Base-by-base conservation (phyloP, 805 yeast species). In the Candida namnaoensis region DNA sequence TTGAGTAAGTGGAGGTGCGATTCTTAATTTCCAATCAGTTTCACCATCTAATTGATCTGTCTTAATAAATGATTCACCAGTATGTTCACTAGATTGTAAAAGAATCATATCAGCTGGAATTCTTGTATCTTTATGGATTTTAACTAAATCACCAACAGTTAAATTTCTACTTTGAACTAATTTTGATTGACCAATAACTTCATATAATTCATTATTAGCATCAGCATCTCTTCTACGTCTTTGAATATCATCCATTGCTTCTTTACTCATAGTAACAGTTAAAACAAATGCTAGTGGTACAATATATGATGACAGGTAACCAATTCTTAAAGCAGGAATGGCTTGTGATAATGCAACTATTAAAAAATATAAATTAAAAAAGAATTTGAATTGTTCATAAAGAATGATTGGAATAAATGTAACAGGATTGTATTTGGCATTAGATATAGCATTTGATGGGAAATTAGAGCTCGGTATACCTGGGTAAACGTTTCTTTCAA, bases 41-140 rank as follows among this genome's bases (percentile, higher is more conserved):
- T 93, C 99, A 57, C 99, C 99, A 61, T 93, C 99, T 39, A 93
- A 69, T 64, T 93, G 99, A 66, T 93, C 99, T 1, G 99, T 93
- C 53, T 95, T 85, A 48, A 93, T 86, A 54, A 95, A 93, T 2
- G 90, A 74, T 56, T 93, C 99, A 7, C 96, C 97, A 4, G 74
- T 70, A 3, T 70, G 57, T 56, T 87, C 96, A 43, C 88, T 80
- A 1, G 96, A 81, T 56, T 87, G 95, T 36, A 93, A 64, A 26
- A 93, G 62, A 7, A 93, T 66, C 78, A 88, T 72, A 61, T 93
- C 99, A 1, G 99, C 98, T 0, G 99, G 99, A 2, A 93, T 76
- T 41, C 99, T 75, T 44, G 76, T 78, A 54, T 84, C 95, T 52
- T 90, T 91, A 50, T 82, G 80, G 12, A 93, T 54, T 45, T 72